Evolutionary conservation across 768 basidiomycete species (phyloP).

Genomic region (Strobilomyces confusus): DNA sequence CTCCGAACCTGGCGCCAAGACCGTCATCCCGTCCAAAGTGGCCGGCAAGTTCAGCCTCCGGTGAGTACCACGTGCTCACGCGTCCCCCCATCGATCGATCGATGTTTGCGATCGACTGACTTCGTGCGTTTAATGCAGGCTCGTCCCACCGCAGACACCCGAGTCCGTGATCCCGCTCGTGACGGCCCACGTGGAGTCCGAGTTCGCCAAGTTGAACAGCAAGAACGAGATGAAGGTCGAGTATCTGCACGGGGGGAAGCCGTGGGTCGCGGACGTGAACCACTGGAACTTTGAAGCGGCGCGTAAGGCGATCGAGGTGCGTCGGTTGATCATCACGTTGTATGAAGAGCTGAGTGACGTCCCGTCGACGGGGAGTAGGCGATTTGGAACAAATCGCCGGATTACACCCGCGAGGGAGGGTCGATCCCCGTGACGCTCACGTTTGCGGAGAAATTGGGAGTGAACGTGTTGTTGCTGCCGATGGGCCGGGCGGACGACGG

Average conservation of each 20-base stretch:
- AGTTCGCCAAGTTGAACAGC: conserved; percentile 80
- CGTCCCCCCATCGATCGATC: not conserved
- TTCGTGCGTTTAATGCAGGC: conserved; percentile 35
- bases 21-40: conserved; percentile 90
- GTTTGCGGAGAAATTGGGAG: conserved; percentile 82
- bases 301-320: conserved; percentile 74
- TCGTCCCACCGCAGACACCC: conserved; percentile 87
- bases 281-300: conserved; percentile 96
- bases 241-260: conserved; percentile 76
- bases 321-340: too few species aligned
- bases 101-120: not conserved
- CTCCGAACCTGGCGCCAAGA: conserved; percentile 53
- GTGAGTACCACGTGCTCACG: conserved; percentile 33
- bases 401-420: conserved; percentile 88
- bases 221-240: conserved; percentile 81
- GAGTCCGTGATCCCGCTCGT: conserved; percentile 71
- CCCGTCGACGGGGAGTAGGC: conserved; percentile 8
- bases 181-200: conserved; percentile 59
- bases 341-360: too few species aligned
- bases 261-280: conserved; percentile 80
- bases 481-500: conserved; percentile 96
- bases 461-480: conserved; percentile 85
- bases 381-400: conserved; percentile 71
- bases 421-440: conserved; percentile 93
- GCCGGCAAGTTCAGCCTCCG: conserved; percentile 94